Conservation (phyloP, 768 basidiomycete genomes). For the Tricholoma flavovirens region DNA sequence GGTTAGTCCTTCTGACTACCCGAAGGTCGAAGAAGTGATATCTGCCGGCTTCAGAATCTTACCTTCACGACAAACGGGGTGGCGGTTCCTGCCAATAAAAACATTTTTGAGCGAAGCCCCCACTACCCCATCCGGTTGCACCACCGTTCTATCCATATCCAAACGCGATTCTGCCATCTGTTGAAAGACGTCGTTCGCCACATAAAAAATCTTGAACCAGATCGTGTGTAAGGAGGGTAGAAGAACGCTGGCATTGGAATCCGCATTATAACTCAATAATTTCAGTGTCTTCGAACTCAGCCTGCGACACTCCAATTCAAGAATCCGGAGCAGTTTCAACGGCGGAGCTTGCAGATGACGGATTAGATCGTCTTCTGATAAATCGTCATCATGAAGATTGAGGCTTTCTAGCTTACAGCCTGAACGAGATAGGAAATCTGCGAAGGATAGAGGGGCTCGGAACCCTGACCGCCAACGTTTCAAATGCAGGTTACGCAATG, state of each 20-base stretch:
- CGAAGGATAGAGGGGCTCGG: not conserved
- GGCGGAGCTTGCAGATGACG: not conserved
- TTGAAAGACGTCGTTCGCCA: not conserved
- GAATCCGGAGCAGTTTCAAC: not conserved
- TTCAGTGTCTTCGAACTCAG: not conserved
- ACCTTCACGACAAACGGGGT: not conserved
- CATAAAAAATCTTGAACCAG: not conserved
- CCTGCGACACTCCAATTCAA: constrained; percentile 1
- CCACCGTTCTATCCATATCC: not conserved
- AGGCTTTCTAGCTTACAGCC: constrained; percentile 1
- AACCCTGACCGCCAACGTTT: not conserved
- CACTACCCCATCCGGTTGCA: not conserved
- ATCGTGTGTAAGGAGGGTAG: not conserved
- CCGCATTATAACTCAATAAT: not conserved
- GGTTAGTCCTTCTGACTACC: not conserved
- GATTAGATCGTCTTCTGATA: not conserved
- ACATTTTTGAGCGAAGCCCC: not conserved
- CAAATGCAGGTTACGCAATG: not conserved
- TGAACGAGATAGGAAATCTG: not conserved
- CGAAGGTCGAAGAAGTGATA: too few relatives aligned
- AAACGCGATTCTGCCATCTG: not conserved
- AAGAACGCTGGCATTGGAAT: not conserved
- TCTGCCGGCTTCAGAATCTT: not conserved
- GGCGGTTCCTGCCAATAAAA: not conserved
- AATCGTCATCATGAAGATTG: not conserved